Base-by-base conservation (phyloP, 495 filamentous ascomycete genomes). In the Gamarada debralockiae region DNA sequence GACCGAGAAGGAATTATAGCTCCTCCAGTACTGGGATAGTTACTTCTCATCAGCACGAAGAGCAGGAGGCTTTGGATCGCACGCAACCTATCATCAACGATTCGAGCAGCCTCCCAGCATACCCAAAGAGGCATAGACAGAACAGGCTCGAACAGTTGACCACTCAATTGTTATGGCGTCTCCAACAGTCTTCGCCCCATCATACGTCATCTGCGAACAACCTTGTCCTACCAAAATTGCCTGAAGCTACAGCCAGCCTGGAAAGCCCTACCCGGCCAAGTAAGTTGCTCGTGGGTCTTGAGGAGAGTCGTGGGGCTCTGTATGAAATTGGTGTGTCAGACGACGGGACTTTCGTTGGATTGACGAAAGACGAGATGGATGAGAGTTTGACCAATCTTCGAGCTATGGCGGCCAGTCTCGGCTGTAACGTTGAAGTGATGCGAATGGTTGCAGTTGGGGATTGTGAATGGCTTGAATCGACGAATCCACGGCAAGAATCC, bases 281-380 rank as follows among this genome's bases (percentile, higher is more conserved):
- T 39, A 83, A 80, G 47, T 69, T 90, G 36, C 70, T 89, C 10
- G 86, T 90, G 3, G 89, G 93, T 1, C 75, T 98, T 3, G 92
- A 97, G 64, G 91, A 95, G 55, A 96, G 90, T 33, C 84, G 87
- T 52, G 93, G 93, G 15, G 95, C 95, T 0, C 65, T 97, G 46
- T 98, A 98, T 53, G 95, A 98, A 69, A 95, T 98, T 63, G 93
- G 93, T 0, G 91, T 98, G 18, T 84, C 91, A 4, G 93, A 98
- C 65, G 92, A 97, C 70, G 93, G 93, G 13, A 89, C 85, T 0
- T 85, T 97, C 54, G 84, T 95, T 37, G 93, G 93, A 1, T 71
- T 98, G n/a, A 86, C 87, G 0, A 79, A 85, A 57, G 91, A 96
- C 63, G 93, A 97, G 68, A 73, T 98, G 68, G 83, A 95, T 46